Evolutionary conservation across 345 rosid species (phyloP), one percentile per base, ranked within the genome.

Genomic region (Sonneratia caseolaris): DNA sequence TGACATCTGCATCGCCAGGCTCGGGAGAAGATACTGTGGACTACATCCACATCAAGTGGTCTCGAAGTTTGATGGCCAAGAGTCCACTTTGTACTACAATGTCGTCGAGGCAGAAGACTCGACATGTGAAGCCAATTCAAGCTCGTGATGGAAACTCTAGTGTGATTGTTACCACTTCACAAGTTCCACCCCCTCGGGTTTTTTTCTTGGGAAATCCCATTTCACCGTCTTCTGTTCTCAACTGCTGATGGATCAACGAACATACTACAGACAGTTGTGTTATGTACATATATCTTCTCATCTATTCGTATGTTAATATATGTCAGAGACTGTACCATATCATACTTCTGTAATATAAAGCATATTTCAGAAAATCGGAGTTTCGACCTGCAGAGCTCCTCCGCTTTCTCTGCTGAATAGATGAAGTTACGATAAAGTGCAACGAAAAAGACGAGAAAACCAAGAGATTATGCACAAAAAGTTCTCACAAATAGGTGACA

Each of bases 21-120:
- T 87, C 48, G 81, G 84, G 32, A 90, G 85, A 67, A 83, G 76
- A 37, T 95, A 90, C 70, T 92, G 99, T 22, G 97, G 99, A 69
- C 82, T 92, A 68, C 76, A 82, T 76, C 84, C 88, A 37, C 96
- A 88, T 76, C 82, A 86, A 66, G 71, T 92, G 32, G 86, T 88
- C 70, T 95, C 99, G 43, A 78, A 79, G 75, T 95, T 95, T 68
- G 97, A 95, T 68, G 93, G 93, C 49, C 85, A 76, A 68, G 81
- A 73, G 68, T 90, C 97, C 8, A 87, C 90, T 47, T 83, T 95
- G 16, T 95, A 95, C 75, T 92, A 88, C 75, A 89, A 92, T 37
- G 90, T 90, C 53, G 75, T 88, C 37, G 86, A 84, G 55, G 18
- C 77, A 19, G 68, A 70, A 77, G 78, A 84, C 53, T 32, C 32